These are phyloP conservation scores for Candida frijolesensis DNA, from an alignment of 1,139 yeast genomes.

Conservation along the genomic window DNA sequence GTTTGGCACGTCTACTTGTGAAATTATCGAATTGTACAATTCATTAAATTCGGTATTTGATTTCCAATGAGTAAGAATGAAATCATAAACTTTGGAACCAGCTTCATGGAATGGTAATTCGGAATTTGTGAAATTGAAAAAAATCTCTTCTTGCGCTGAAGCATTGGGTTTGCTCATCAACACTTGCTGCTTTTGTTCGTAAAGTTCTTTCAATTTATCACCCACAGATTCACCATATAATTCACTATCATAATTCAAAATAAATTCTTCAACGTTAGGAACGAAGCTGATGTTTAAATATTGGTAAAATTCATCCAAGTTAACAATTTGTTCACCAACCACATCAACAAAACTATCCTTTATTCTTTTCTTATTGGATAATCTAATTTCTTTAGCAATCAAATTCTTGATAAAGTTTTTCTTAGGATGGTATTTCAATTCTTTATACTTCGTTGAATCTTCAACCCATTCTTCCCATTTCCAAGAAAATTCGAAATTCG, in stretches of 20 bases:
- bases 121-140: conserved; percentile 39
- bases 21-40: conserved; percentile 33
- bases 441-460: conserved; percentile 44
- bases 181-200: conserved; percentile 32
- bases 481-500: conserved; percentile 96
- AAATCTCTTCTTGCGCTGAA: conserved; percentile 45
- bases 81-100: conserved; percentile 44
- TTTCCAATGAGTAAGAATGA: conserved; percentile 45
- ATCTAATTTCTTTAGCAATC: conserved; percentile 79
- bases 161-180: conserved; percentile 28
- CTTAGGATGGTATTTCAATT: conserved; percentile 65
- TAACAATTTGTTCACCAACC: conserved; percentile 20
- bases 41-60: conserved; percentile 42
- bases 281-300: conserved; percentile 55
- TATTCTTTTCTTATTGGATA: conserved; percentile 71
- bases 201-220: conserved; percentile 28
- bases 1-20: conserved; percentile 21
- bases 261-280: conserved; percentile 27
- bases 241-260: conserved; percentile 38
- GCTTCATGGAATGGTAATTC: conserved; percentile 40
- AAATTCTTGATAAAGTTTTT: conserved; percentile 74
- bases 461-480: conserved; percentile 95
- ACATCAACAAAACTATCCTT: conserved; percentile 70
- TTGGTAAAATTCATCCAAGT: conserved; percentile 59
- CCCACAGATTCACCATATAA: conserved; percentile 36